Conservation (phyloP, 225 moss, liverwort and hornwort species). For the Lunularia cruciata region DNA sequence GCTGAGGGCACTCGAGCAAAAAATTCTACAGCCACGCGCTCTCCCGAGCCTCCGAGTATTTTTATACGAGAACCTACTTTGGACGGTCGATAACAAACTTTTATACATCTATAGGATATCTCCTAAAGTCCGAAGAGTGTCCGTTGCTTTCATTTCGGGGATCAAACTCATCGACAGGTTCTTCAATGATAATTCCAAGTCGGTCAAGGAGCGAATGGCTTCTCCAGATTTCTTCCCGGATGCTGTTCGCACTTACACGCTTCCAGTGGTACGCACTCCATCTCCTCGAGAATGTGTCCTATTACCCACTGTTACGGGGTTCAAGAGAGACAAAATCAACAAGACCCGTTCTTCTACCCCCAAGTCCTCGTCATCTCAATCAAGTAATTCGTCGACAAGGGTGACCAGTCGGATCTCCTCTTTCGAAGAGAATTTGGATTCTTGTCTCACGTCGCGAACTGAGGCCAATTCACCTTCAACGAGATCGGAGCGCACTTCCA, state of each 20-base stretch:
- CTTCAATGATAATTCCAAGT: slow-evolving; percentile 17
- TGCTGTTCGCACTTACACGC: slow-evolving; percentile 12
- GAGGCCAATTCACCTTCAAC: not conserved
- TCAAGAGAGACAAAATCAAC: slow-evolving; percentile 20
- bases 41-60: slow-evolving; percentile 37
- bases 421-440: slow-evolving; percentile 23
- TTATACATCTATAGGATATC: slow-evolving; percentile 46
- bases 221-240: slow-evolving; percentile 41
- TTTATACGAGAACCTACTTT: slow-evolving; percentile 29
- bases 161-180: slow-evolving; percentile 26
- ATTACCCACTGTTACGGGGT: slow-evolving; percentile 9
- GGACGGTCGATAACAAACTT: slow-evolving; percentile 42
- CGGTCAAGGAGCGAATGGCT: slow-evolving; percentile 27
- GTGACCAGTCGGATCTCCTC: slow-evolving; percentile 40
- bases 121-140: slow-evolving; percentile 32
- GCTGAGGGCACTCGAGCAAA: slow-evolving; percentile 28
- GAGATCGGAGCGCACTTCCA: not conserved
- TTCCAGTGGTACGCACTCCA: not conserved
- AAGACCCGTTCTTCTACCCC: slow-evolving; percentile 9
- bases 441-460: not conserved
- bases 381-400: slow-evolving; percentile 31
- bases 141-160: slow-evolving; percentile 25
- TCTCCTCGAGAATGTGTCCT: slow-evolving; percentile 4
- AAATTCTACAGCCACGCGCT: slow-evolving; percentile 24
- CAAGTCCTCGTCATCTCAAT: slow-evolving; percentile 25